These are phyloP conservation scores for Pseudogymnoascus sp. DNA, from an alignment of 2,329 filamentous ascomycete species.

Conservation along the genomic window DNA sequence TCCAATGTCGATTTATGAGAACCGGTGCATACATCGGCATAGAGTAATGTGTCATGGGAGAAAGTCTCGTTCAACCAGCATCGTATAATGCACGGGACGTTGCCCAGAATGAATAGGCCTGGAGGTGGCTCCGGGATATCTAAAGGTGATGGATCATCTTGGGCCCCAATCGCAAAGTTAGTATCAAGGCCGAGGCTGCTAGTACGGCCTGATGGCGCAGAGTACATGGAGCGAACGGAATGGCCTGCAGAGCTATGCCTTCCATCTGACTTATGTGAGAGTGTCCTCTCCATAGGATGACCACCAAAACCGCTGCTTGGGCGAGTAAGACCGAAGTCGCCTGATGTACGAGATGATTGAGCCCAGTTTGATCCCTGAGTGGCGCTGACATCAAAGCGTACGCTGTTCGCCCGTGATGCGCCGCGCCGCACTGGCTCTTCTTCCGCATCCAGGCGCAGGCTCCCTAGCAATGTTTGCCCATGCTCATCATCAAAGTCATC, in stretches of 20 bases:
- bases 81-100: slow-evolving; percentile 86
- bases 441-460: slow-evolving; percentile 77
- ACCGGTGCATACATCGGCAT: slow-evolving; percentile 86
- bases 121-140: slow-evolving; percentile 71
- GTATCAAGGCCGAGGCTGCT: slow-evolving; percentile 84
- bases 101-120: slow-evolving; percentile 75
- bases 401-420: slow-evolving; percentile 89
- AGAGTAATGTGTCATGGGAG: slow-evolving; percentile 80
- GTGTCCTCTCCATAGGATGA: slow-evolving; percentile 76
- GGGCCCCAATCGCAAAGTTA: slow-evolving; percentile 54
- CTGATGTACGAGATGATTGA: slow-evolving; percentile 72
- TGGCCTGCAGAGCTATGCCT: slow-evolving; percentile 89
- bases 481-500: slow-evolving; percentile 82
- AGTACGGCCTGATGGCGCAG: slow-evolving; percentile 68
- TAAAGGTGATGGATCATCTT: slow-evolving; percentile 61
- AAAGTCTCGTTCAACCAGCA: slow-evolving; percentile 92
- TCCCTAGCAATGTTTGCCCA: slow-evolving; percentile 69
- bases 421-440: slow-evolving; percentile 80
- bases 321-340: slow-evolving; percentile 70
- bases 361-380: slow-evolving; percentile 82
- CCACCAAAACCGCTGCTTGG: slow-evolving; percentile 73
- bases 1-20: slow-evolving; percentile 84
- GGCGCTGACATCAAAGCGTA: slow-evolving; percentile 93
- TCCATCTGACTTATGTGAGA: slow-evolving; percentile 94
- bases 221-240: slow-evolving; percentile 62